Evolutionary conservation across 2,329 filamentous ascomycete genomes (phyloP).

Genomic region (Curvularia eragrostidis): DNA sequence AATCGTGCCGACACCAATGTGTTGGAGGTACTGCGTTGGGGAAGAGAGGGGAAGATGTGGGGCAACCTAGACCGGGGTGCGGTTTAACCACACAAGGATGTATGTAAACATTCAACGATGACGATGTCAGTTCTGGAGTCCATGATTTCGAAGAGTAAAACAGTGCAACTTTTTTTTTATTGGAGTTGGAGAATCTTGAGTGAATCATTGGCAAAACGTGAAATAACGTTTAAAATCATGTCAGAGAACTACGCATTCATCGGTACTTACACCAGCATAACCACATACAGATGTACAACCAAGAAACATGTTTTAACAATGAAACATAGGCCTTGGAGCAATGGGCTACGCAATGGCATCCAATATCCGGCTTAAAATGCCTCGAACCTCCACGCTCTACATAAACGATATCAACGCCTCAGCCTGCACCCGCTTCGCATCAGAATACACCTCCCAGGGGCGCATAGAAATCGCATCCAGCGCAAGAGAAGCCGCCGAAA

Average conservation of each 20-base stretch:
- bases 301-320: neutral
- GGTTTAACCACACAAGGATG: neutral
- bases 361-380: slow-evolving; percentile 40
- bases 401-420: slow-evolving; percentile 41
- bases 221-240: slow-evolving; percentile 18
- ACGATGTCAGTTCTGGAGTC: neutral
- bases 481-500: slow-evolving; percentile 37
- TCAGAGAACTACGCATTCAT: slow-evolving; percentile 43
- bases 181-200: neutral
- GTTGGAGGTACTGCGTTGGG: slow-evolving; percentile 30
- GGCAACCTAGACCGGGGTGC: slow-evolving; percentile 22
- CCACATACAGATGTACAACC: slow-evolving; percentile 1
- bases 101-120: neutral
- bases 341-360: slow-evolving; percentile 47
- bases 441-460: slow-evolving; percentile 28
- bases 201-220: neutral
- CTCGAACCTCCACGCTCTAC: slow-evolving; percentile 28
- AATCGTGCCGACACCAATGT: neutral
- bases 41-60: slow-evolving; percentile 41
- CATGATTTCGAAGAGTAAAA: neutral
- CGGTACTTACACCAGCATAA: slow-evolving; percentile 18
- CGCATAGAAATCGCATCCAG: slow-evolving; percentile 34
- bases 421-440: slow-evolving; percentile 33
- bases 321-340: slow-evolving; percentile 38
- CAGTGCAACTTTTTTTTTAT: neutral